phyloP scores from a whole-genome alignment of 2,329 filamentous ascomycete species.

The Fusarium sp. region DNA sequence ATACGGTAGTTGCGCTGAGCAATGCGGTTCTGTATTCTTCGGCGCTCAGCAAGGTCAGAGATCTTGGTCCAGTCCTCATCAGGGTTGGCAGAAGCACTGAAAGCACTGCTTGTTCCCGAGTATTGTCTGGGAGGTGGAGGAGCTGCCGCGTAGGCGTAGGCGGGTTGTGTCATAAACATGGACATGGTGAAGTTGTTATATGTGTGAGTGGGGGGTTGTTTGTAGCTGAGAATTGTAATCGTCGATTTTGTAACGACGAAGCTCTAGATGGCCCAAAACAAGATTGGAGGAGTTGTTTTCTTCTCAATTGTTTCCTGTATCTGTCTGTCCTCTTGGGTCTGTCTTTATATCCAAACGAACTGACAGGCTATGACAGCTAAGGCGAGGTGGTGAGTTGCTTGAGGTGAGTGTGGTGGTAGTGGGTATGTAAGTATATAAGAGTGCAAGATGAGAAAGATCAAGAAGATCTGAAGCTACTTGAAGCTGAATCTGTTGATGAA shows the following conservation, averaged over 20 bases:
- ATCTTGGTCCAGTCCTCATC: slow-evolving; percentile 99
- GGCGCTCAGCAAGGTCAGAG: slow-evolving; percentile 92
- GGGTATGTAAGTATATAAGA: slow-evolving; percentile 21
- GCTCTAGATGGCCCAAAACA: slow-evolving; percentile 28
- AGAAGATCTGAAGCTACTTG: slow-evolving; percentile 33
- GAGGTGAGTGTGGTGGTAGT: slow-evolving; percentile 16
- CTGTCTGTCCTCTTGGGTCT: slow-evolving; percentile 30
- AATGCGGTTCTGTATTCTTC: slow-evolving; percentile 96
- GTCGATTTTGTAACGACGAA: slow-evolving; percentile 32
- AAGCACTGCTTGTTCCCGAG: slow-evolving; percentile 87
- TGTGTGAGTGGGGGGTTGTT: slow-evolving; percentile 15
- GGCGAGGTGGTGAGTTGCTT: slow-evolving; percentile 20
- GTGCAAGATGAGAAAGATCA: slow-evolving; percentile 18
- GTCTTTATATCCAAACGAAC: slow-evolving; percentile 30
- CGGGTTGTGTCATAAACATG: slow-evolving; percentile 52
- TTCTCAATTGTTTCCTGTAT: slow-evolving; percentile 26
- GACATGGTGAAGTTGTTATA: slow-evolving; percentile 47
- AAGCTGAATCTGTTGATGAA: slow-evolving; percentile 31
- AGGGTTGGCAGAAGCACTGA: slow-evolving; percentile 92
- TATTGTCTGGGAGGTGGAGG: slow-evolving; percentile 71
- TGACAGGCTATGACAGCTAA: slow-evolving; percentile 21
- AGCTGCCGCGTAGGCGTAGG: slow-evolving; percentile 49
- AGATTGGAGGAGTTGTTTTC: slow-evolving; percentile 13
- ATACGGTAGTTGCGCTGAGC: slow-evolving; percentile 96
- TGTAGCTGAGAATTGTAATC: slow-evolving; percentile 17